phyloP scores from a whole-genome alignment of 805 yeast genomes.

The Babjeviella inositovora region DNA sequence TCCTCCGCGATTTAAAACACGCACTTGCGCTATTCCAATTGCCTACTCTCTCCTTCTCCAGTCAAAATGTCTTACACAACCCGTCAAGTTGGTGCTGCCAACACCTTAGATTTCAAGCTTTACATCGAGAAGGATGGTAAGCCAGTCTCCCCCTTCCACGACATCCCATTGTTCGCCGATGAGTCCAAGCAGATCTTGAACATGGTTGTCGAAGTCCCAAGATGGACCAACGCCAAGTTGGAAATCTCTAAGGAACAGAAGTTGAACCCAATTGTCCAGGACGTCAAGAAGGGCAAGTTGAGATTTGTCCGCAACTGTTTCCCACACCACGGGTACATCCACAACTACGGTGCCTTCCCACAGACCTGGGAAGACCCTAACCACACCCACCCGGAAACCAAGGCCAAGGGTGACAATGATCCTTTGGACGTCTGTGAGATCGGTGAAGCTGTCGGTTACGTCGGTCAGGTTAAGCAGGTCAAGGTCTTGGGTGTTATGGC shows the following conservation, averaged over 20 bases:
- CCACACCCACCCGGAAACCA: slow-evolving; percentile 21
- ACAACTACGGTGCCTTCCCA: slow-evolving; percentile 79
- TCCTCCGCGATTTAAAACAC: too few species aligned
- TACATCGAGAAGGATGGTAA: slow-evolving; percentile 87
- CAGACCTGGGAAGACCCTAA: slow-evolving; percentile 98
- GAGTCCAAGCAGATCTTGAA: slow-evolving; percentile 77
- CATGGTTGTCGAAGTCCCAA: slow-evolving; percentile 27
- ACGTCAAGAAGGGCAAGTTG: slow-evolving; percentile 56
- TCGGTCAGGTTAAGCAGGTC: slow-evolving; percentile 42
- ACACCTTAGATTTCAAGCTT: slow-evolving; percentile 88
- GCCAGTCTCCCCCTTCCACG: slow-evolving; percentile 93
- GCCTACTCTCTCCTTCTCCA: too few species aligned
- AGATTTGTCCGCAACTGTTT: slow-evolving; percentile 67
- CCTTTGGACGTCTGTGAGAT: slow-evolving; percentile 32
- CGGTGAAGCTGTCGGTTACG: slow-evolving; percentile 25
- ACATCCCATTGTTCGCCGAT: slow-evolving; percentile 84
- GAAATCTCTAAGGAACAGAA: slow-evolving; percentile 45
- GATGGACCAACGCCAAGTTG: slow-evolving; percentile 75
- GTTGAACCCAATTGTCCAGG: slow-evolving; percentile 73
- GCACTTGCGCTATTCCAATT: too few species aligned
- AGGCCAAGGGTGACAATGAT: slow-evolving; percentile 28
- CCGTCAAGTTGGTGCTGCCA: slow-evolving; percentile 90
- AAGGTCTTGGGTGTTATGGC: slow-evolving; percentile 69
- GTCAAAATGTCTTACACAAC: slow-evolving; percentile 67
- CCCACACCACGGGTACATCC: slow-evolving; percentile 76